These are phyloP conservation scores for Tremella yokohamensis DNA, from an alignment of 768 basidiomycete genomes.

Conservation along the genomic window DNA sequence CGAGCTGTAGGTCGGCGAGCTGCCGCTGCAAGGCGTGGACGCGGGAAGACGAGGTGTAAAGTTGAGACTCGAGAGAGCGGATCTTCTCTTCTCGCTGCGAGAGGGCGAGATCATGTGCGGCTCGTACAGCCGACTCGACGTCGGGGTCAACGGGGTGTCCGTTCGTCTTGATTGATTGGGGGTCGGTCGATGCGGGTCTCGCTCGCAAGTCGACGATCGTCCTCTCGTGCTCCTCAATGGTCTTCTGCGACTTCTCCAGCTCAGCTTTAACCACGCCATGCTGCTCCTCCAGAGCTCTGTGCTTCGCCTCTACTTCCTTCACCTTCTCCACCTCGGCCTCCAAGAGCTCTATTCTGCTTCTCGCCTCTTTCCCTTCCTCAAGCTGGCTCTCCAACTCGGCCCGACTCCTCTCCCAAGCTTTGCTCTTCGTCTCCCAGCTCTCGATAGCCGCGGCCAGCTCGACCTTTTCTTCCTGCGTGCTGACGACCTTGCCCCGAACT, in stretches of 20 bases:
- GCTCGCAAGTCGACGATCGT: too few species aligned
- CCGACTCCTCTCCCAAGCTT: slow-evolving; percentile 23
- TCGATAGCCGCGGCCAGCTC: slow-evolving; percentile 1
- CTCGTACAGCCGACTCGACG: background rate
- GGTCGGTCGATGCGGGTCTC: background rate
- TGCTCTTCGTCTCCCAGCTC: slow-evolving; percentile 27
- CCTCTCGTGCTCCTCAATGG: background rate
- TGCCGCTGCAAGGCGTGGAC: slow-evolving; percentile 41
- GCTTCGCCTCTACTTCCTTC: background rate
- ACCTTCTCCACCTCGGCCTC: slow-evolving; percentile 6
- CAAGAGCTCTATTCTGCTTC: background rate
- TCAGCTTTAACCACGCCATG: background rate
- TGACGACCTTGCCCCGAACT: slow-evolving; percentile 43
- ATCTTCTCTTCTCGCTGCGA: slow-evolving; percentile 29
- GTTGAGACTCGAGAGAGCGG: slow-evolving; percentile 26
- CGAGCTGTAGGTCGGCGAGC: slow-evolving; percentile 35
- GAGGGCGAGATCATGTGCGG: slow-evolving; percentile 20
- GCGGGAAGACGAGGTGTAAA: slow-evolving; percentile 31
- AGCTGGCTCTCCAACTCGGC: slow-evolving; percentile 18
- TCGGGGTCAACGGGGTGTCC: background rate
- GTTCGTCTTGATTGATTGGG: background rate
- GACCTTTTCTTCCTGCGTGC: slow-evolving; percentile 44
- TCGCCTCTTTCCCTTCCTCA: slow-evolving; percentile 23
- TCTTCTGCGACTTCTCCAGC: slow-evolving; percentile 9
- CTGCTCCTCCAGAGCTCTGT: background rate